Conservation (phyloP, 169 alveolate species). For the Cystoisospora suis region DNA sequence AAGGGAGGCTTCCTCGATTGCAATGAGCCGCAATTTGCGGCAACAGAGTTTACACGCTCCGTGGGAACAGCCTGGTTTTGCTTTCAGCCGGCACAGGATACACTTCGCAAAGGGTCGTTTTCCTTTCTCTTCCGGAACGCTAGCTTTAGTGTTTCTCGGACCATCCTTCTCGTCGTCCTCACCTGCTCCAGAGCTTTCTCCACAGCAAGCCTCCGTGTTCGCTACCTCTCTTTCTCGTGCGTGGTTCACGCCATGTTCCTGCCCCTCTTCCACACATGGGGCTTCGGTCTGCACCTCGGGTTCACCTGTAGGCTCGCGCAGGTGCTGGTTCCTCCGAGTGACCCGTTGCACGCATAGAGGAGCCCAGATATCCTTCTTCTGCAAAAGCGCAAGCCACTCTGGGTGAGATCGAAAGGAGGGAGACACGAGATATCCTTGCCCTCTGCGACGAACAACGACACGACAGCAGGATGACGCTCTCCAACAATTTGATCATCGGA, state of each 20-base stretch:
- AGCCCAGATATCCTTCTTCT: constrained; percentile 18
- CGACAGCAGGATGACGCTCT: no score
- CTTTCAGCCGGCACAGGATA: constrained; percentile 42
- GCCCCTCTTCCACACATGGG: neutral
- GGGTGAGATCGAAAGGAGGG: constrained; percentile 7
- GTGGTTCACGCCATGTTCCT: neutral
- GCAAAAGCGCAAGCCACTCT: constrained; percentile 50
- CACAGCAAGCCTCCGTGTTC: neutral
- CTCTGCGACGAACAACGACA: no score
- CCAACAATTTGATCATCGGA: no score
- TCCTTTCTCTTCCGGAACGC: no score
- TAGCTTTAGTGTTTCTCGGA: neutral
- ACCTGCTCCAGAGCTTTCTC: neutral
- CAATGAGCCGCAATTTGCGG: constrained; percentile 43
- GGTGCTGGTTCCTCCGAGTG: no score
- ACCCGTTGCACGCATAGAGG: no score
- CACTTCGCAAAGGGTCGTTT: neutral
- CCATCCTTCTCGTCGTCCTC: no score
- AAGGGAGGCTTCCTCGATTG: neutral
- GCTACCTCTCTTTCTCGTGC: neutral
- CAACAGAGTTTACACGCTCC: constrained; percentile 60
- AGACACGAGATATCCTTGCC: constrained; percentile 55
- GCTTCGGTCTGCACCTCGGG: neutral
- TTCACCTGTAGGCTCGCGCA: neutral
- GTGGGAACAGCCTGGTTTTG: constrained; percentile 59